Conservation (phyloP, 2,329 filamentous ascomycete species). For the Xylaria sp. region DNA sequence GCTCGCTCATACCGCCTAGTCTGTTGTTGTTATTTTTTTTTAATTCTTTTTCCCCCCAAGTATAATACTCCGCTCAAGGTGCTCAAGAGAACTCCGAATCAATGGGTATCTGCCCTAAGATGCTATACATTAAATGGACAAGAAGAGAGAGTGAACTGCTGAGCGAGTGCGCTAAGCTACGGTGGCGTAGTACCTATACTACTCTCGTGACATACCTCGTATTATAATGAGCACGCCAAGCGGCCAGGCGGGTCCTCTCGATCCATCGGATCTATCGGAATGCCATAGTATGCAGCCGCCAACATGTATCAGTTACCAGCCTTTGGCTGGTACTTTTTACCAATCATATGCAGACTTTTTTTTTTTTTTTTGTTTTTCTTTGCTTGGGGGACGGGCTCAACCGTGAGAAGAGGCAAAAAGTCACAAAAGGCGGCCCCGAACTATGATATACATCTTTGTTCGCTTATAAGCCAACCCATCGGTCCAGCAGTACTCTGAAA, state of each 20-base stretch:
- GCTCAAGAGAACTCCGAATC: neutral
- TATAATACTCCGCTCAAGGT: neutral
- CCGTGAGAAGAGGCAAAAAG: no score
- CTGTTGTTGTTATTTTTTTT: no score
- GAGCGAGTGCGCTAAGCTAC: conserved; percentile 2
- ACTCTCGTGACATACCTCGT: conserved; percentile 13
- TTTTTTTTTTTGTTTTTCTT: no score
- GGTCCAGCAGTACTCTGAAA: no score
- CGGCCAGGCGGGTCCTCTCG: conserved; percentile 7
- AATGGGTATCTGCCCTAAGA: neutral
- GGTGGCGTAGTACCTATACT: neutral
- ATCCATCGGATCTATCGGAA: conserved; percentile 14
- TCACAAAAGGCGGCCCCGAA: no score
- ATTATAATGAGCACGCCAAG: conserved; percentile 11
- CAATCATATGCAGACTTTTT: no score
- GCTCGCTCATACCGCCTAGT: neutral
- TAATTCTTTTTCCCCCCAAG: neutral
- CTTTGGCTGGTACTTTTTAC: no score
- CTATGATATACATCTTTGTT: no score
- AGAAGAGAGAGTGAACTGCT: neutral
- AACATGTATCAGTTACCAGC: no score
- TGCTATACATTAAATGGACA: neutral
- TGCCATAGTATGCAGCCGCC: no score
- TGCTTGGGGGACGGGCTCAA: no score
- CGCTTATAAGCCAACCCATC: no score